Base-by-base conservation (phyloP, 352 stramenopile genomes). In the Phytophthora meadii region DNA sequence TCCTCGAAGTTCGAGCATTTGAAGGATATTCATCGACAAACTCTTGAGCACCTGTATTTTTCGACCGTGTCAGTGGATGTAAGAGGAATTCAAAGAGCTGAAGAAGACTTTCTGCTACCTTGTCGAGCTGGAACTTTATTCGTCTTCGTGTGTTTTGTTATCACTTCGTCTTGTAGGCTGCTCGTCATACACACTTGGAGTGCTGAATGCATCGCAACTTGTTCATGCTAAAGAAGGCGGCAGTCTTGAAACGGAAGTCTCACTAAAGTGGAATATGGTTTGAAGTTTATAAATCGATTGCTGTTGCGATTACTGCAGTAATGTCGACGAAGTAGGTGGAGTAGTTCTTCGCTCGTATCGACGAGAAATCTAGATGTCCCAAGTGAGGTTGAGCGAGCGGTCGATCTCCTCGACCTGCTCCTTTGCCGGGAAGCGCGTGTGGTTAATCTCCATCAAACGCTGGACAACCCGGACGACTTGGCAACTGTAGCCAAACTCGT, bases 401-500 rank as follows among this genome's bases (percentile, higher is more conserved):
- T 94, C 86, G 61, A 93, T 93, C 25, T 83, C 72, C 36, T 87
- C 83, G 25, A 87, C 71, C 53, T 92, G 81, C 28, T 77, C 77
- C 28, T 84, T 74, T 30, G 87, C 81, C 15, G 86, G 86, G 69
- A 94, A 94, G 53, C 77, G 74, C 39, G 72, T 78, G 74, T 93
- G 82, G 60, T 81, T 74, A 60, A 94, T 93, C 56, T 78, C 86
- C 60, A 89, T 79, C n/a, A 96, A 83, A 45, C 70, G 65, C 76
- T 96, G 88, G 25, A 94, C 71, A 19, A 95, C 79, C 17, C 87
- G 81, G 37, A 97, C 78, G 52, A 97, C 89, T 54, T 95, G 89
- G 66, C 82, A 90, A 47, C 79, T 92, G 82, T 97, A 97, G 71
- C 89, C 89, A 48, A 92, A 95, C 70, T 97, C 89, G 73, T 97